Evolutionary conservation across 2,329 filamentous ascomycete species (phyloP), one percentile per base, ranked within the genome.

Genomic region (Pestalotiopsis sp.): DNA sequence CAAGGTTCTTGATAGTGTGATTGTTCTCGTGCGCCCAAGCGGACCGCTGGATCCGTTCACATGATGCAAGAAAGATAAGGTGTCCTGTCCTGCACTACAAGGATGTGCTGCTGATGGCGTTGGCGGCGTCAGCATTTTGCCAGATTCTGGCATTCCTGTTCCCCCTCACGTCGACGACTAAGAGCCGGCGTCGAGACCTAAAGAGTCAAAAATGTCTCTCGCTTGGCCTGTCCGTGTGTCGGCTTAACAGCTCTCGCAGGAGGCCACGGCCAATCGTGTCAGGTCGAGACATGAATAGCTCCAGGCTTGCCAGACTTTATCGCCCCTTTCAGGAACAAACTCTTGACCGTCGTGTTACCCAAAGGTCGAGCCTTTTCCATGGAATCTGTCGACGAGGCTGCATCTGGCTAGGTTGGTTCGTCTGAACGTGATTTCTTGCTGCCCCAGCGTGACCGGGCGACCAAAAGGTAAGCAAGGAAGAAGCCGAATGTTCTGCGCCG

Each of bases 1-100:
- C 59, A 36, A 62, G 59, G 31, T 20, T 62, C 59, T 20, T 62
- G 59, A 62, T 40, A 62, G 36, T 12, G 36, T 40, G 7, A 17
- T 11, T 62, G 59, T 62, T 62, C 59, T 62, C 59, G 59, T 62
- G 59, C 27, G 14, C 45, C 17, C 31, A 20, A 40, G n/a, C 23
- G 20, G 59, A 27, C 27, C 59, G 38, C 59, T 62, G 27, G 31
- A 27, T 12, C 17, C 17, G n/a, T 62, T 62, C 59, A 62, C 59
- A 62, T 62, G 59, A 62, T 61, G 31, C 23, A 27, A 62, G 17
- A 36, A 12, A 62, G 59, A 62, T 62, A 62, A 62, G 59, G 59
- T 62, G 45, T 52, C 23, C 56, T 59, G 12, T 23, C 56, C 31
- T 62, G 31, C 59, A 36, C 38, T 20, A 31, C 59, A 20, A 40